Conservation (phyloP, 495 filamentous ascomycete genomes). For the Penicillium turbatum region DNA sequence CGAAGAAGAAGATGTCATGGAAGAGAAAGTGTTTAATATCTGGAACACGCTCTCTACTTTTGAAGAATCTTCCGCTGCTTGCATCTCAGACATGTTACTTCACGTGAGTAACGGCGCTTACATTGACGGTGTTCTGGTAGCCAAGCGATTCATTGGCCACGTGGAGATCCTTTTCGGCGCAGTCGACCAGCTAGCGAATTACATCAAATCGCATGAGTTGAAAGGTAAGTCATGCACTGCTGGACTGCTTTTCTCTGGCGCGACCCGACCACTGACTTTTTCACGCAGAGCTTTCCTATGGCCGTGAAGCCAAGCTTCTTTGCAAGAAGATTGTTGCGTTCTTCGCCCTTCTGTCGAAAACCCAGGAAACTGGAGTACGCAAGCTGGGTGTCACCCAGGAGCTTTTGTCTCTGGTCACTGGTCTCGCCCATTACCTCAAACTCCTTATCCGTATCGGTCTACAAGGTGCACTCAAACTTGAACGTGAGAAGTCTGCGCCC, state of each 20-base stretch:
- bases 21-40: constrained; percentile 95
- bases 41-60: constrained; percentile 97
- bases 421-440: constrained; percentile 96
- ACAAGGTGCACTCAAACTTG: constrained; percentile 86
- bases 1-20: constrained; percentile 87
- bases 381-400: constrained; percentile 96
- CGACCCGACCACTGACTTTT: constrained; percentile 4
- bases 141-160: constrained; percentile 95
- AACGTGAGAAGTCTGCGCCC: constrained; percentile 69
- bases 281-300: constrained; percentile 72
- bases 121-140: constrained; percentile 88
- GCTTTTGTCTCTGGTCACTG: constrained; percentile 88
- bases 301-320: constrained; percentile 90
- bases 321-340: constrained; percentile 99
- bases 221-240: constrained; percentile 56
- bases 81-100: constrained; percentile 98
- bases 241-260: background rate
- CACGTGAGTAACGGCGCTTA: constrained; percentile 98
- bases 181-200: constrained; percentile 74
- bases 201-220: constrained; percentile 63
- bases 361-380: constrained; percentile 80
- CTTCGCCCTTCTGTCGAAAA: constrained; percentile 89
- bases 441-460: constrained; percentile 95
- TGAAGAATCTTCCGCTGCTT: constrained; percentile 94
- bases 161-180: constrained; percentile 90